Evolutionary conservation across 441 rosid genomes (phyloP).

Genomic region (Erodium chrysanthum): DNA sequence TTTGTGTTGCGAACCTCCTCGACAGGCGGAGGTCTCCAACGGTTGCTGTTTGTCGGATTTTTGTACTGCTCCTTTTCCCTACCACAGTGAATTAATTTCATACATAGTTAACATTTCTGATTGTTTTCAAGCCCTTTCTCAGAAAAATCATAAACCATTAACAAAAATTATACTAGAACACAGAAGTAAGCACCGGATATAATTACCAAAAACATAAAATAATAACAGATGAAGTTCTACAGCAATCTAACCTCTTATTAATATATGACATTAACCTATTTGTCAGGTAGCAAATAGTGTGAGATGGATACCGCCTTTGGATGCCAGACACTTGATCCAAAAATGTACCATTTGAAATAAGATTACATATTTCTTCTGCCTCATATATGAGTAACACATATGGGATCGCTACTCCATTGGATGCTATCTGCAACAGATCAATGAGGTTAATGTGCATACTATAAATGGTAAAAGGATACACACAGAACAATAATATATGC

Average conservation of each 20-base stretch:
- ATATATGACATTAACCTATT: conserved; percentile 73
- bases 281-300: conserved; percentile 75
- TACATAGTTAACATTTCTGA: neutral
- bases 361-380: conserved; percentile 86
- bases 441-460: conserved; percentile 8
- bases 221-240: neutral
- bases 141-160: neutral
- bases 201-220: conserved; percentile 3
- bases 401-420: conserved; percentile 38
- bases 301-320: conserved; percentile 55
- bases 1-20: conserved; percentile 51
- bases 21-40: conserved; percentile 71
- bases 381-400: conserved; percentile 61
- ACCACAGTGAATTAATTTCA: conserved; percentile 18
- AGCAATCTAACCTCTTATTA: conserved; percentile 50
- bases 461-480: no score
- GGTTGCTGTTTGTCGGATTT: conserved; percentile 36
- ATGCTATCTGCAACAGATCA: conserved; percentile 44
- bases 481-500: no score
- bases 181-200: neutral
- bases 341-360: conserved; percentile 43
- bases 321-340: conserved; percentile 50
- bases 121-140: neutral
- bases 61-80: conserved; percentile 87
- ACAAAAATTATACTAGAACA: neutral